Conservation (phyloP, 2,329 filamentous ascomycete species). For the Trichophyton schoenleinii region DNA sequence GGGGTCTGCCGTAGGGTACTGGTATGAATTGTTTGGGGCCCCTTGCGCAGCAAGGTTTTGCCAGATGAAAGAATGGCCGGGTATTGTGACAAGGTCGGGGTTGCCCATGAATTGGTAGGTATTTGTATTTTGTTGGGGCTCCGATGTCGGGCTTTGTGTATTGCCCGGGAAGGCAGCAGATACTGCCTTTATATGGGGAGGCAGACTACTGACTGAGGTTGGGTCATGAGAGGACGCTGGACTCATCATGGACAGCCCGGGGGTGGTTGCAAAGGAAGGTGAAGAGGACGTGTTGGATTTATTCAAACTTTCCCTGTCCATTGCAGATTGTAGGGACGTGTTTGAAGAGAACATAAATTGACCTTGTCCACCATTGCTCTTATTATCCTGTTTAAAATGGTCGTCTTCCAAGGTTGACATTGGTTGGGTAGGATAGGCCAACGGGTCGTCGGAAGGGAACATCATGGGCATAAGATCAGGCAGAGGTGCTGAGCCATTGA, state of each 20-base stretch:
- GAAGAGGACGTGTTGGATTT: conserved; percentile 7
- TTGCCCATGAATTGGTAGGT: conserved; percentile 26
- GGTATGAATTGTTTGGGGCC: conserved; percentile 10
- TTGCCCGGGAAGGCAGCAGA: conserved; percentile 10
- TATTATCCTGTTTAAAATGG: conserved; percentile 24
- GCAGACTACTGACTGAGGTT: not conserved
- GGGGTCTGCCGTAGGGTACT: conserved; percentile 14
- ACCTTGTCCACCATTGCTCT: not conserved
- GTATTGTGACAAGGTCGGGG: conserved; percentile 31
- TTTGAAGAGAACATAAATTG: conserved; percentile 9
- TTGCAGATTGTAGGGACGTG: conserved; percentile 5
- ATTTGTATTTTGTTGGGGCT: conserved; percentile 7
- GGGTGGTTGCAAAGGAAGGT: conserved; percentile 8
- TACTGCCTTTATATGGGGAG: conserved; percentile 8
- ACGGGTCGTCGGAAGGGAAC: conserved; percentile 40
- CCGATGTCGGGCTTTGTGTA: conserved; percentile 6
- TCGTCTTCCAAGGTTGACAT: conserved; percentile 35
- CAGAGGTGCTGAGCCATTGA: conserved; percentile 24
- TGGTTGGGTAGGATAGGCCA: conserved; percentile 39
- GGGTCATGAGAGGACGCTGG: conserved; percentile 1
- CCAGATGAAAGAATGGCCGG: conserved; percentile 31
- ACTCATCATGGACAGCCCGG: not conserved
- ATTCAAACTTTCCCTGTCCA: conserved; percentile 1
- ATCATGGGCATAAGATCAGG: conserved; percentile 40
- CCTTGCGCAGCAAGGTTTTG: conserved; percentile 21